Conservation (phyloP, 2,329 filamentous ascomycete species). For the Fonsecaea nubica region DNA sequence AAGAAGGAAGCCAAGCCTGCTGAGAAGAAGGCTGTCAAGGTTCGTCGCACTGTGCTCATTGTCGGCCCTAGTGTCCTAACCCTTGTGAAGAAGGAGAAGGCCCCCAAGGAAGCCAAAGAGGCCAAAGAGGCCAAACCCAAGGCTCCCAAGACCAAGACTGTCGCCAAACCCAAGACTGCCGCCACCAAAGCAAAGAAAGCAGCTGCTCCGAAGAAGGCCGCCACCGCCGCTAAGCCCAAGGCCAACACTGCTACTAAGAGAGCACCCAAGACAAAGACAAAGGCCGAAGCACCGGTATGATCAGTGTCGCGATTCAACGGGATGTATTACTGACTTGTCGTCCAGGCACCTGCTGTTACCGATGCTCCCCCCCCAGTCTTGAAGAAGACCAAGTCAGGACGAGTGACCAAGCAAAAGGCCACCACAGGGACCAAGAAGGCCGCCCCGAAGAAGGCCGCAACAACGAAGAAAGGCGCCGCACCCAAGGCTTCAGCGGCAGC, state of each 20-base stretch:
- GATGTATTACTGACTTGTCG: constrained; percentile 37
- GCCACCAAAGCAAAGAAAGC: constrained; percentile 58
- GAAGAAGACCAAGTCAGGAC: constrained; percentile 84
- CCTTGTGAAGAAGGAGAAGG: constrained; percentile 39
- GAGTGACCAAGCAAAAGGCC: constrained; percentile 73
- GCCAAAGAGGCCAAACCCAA: constrained; percentile 41
- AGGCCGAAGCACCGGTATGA: constrained; percentile 42
- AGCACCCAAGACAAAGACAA: constrained; percentile 42
- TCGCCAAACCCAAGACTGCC: constrained; percentile 52
- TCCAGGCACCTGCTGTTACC: constrained; percentile 68
- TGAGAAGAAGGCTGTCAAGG: constrained; percentile 49
- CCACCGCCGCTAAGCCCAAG: constrained; percentile 61
- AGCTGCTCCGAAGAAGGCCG: constrained; percentile 60
- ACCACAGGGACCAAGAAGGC: constrained; percentile 56
- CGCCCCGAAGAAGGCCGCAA: constrained; percentile 53
- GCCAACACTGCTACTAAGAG: constrained; percentile 56
- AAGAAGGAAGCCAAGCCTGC: constrained; percentile 71
- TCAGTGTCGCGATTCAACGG: neutral
- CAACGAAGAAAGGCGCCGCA: constrained; percentile 53
- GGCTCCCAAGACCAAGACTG: constrained; percentile 47
- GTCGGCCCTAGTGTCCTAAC: constrained; percentile 25
- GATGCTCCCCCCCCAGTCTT: constrained; percentile 74
- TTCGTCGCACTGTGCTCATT: constrained; percentile 18
- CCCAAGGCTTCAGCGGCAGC: constrained; percentile 49
- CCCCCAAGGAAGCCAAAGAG: constrained; percentile 19